A percentile compares a stretch with the other conserved stretches of the same genome.
phyloP scores from a whole-genome alignment of 768 basidiomycete species.

The Tubosaeta sp. region DNA sequence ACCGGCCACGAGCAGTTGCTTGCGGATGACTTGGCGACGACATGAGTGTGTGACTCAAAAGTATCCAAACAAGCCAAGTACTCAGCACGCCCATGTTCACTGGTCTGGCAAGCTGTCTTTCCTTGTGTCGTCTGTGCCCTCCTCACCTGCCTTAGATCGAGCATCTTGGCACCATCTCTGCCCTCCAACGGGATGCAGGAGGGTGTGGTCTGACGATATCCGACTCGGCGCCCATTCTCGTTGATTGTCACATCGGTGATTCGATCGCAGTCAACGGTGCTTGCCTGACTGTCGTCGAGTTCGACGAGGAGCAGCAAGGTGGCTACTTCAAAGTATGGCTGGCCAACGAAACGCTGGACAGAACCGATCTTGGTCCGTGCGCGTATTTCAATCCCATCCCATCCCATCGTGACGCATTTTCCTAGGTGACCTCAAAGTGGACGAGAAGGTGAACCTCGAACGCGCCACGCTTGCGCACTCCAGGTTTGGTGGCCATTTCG shows the following conservation, averaged over 20 bases:
- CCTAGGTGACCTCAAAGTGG: conserved; percentile 71
- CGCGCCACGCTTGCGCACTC: conserved; percentile 90
- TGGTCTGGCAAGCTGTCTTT: conserved; percentile 54
- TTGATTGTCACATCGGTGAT: conserved; percentile 90
- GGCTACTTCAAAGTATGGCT: conserved; percentile 94
- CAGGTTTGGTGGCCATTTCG: conserved; percentile 95
- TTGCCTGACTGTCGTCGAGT: conserved; percentile 90
- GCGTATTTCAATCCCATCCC: not conserved
- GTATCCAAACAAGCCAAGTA: too few relatives aligned
- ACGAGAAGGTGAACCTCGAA: conserved; percentile 86
- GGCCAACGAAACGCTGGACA: conserved; percentile 88
- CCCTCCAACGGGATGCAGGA: conserved; percentile 57
- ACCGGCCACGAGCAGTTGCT: conserved; percentile 12
- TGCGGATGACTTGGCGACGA: conserved; percentile 5
- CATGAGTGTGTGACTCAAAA: too few relatives aligned
- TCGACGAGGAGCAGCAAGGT: conserved; percentile 53
- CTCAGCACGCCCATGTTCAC: conserved; percentile 56
- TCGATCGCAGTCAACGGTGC: conserved; percentile 87
- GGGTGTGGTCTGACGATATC: conserved; percentile 83
- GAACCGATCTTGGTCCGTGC: conserved; percentile 80
- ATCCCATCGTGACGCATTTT: conserved; percentile 5
- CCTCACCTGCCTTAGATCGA: conserved; percentile 61
- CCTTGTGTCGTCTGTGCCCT: not conserved
- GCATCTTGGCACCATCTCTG: conserved; percentile 73
- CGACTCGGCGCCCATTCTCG: conserved; percentile 67